Conservation (phyloP, 108 stramenopile genomes). For the Fragilariopsis cylindrus region DNA sequence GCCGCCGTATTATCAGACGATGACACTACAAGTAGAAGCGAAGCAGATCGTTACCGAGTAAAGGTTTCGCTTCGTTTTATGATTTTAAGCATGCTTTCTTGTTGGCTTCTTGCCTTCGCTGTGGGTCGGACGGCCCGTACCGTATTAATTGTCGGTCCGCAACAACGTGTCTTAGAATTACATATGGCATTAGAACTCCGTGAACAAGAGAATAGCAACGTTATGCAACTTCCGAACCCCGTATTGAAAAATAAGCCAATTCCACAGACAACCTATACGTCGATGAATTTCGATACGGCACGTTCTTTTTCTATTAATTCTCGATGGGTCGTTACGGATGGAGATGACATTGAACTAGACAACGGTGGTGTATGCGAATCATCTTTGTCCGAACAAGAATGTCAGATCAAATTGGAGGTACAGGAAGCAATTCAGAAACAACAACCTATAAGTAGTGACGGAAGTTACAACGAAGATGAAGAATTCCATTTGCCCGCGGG, state of each 20-base stretch:
- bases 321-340: conserved; percentile 31
- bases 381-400: conserved; percentile 1
- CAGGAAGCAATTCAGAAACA: neutral
- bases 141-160: conserved; percentile 35
- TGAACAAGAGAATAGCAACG: neutral
- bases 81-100: conserved; percentile 5
- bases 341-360: conserved; percentile 15
- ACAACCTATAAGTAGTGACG: neutral
- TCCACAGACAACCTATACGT: conserved; percentile 66
- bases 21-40: neutral
- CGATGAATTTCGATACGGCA: conserved; percentile 65
- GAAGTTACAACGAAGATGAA: conserved; percentile 23
- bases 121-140: conserved; percentile 54
- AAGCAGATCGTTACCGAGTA: neutral
- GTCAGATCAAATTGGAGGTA: neutral
- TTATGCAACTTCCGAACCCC: conserved; percentile 45
- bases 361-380: neutral
- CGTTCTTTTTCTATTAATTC: conserved; percentile 22
- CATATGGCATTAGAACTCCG: neutral
- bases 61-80: conserved; percentile 12
- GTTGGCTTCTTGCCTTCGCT: conserved; percentile 38
- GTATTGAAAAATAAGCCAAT: conserved; percentile 51
- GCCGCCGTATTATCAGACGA: no score
- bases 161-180: neutral
- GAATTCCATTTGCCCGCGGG: conserved; percentile 65